phyloP scores from a whole-genome alignment of 192 early-diverging fungal genomes.

The Backusella tuberculispora region DNA sequence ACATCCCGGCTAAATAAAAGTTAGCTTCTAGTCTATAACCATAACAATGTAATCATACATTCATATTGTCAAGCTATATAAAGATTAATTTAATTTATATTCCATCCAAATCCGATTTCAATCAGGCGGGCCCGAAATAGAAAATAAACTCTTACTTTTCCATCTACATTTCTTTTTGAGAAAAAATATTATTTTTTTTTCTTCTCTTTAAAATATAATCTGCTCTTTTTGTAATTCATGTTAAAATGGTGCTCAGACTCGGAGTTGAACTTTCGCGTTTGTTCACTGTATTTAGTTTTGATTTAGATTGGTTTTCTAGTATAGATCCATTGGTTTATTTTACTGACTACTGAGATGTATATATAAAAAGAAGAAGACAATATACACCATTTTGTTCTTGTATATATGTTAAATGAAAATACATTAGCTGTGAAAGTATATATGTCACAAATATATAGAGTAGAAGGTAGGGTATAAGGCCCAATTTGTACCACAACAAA shows the following conservation, averaged over 20 bases:
- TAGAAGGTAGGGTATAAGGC: too few species aligned
- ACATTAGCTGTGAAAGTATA: not conserved
- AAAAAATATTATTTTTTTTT: too few species aligned
- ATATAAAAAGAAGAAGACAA: too few species aligned
- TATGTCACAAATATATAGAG: not conserved
- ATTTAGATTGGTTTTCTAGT: not conserved
- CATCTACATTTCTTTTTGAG: not conserved
- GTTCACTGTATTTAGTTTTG: not conserved
- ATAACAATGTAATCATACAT: too few species aligned
- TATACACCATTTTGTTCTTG: too few species aligned
- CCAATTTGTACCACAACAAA: not conserved
- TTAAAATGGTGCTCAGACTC: not conserved
- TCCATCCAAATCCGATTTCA: not conserved
- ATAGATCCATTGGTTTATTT: not conserved
- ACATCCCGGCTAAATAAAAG: too few species aligned
- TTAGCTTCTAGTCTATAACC: too few species aligned
- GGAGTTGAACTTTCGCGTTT: not conserved
- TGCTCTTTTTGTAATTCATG: too few species aligned
- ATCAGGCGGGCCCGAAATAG: not conserved
- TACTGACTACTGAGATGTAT: not conserved
- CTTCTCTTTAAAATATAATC: too few species aligned
- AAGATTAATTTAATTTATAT: not conserved
- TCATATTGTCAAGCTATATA: not conserved
- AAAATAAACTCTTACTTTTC: not conserved
- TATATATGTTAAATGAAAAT: not conserved